A percentile compares a stretch with the other conserved stretches of the same genome.
Conservation (phyloP, 2,329 filamentous ascomycete species). For the Aspergillus novoparasiticus region DNA sequence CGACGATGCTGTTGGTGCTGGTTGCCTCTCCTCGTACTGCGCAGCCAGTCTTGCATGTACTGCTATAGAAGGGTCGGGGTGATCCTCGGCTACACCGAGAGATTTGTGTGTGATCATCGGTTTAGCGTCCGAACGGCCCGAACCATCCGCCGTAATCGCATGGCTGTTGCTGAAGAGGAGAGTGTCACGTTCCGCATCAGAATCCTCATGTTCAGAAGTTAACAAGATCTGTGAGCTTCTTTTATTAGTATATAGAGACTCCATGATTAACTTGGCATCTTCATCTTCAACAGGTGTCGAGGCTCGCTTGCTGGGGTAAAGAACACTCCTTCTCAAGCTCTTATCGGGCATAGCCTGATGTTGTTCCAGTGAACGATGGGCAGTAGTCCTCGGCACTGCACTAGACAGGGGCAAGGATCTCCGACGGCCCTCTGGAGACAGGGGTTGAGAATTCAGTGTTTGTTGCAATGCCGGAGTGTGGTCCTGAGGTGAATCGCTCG, state of each 20-base stretch:
- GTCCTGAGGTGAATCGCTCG: conserved; percentile 29
- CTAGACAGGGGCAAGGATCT: conserved; percentile 26
- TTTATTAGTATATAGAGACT: conserved; percentile 35
- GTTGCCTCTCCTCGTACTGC: conserved; percentile 45
- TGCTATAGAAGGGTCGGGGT: conserved; percentile 38
- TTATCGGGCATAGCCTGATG: conserved; percentile 26
- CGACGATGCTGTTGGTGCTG: conserved; percentile 41
- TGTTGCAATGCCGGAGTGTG: conserved; percentile 14
- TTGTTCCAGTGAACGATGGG: conserved; percentile 36
- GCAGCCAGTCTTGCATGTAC: conserved; percentile 49
- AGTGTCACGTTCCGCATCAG: conserved; percentile 27
- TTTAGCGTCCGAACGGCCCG: conserved; percentile 13
- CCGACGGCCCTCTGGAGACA: conserved; percentile 20
- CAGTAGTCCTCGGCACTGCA: conserved; percentile 29
- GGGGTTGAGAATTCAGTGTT: conserved; percentile 16
- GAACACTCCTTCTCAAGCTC: conserved; percentile 35
- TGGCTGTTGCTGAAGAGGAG: conserved; percentile 31
- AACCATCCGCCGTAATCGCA: conserved; percentile 8
- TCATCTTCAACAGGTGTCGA: conserved; percentile 39
- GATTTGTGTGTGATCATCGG: conserved; percentile 20
- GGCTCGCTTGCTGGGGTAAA: conserved; percentile 29
- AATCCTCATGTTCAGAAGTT: conserved; percentile 19
- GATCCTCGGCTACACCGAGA: conserved; percentile 15
- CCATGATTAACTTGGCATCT: conserved; percentile 42
- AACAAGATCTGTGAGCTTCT: conserved; percentile 26